phyloP scores from a whole-genome alignment of 179 eudicot genomes.

The Amaranthus tricolor region DNA sequence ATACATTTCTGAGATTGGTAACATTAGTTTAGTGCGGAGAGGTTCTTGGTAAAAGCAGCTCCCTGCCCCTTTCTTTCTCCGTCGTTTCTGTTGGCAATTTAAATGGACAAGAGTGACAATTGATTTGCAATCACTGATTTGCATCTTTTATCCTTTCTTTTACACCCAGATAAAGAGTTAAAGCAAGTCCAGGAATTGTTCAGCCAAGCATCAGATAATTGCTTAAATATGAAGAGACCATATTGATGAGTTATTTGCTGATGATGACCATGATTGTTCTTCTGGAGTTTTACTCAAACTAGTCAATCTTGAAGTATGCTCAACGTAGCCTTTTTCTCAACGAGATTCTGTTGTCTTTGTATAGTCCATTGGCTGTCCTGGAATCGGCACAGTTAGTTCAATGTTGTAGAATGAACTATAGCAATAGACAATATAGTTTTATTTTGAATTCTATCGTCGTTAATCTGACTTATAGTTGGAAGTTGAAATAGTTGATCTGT shows the following conservation, averaged over 20 bases:
- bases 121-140: not conserved
- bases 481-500: not conserved
- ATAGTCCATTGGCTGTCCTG: not conserved
- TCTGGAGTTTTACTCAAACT: not conserved
- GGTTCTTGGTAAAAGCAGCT: no score
- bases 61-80: not conserved
- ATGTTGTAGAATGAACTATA: not conserved
- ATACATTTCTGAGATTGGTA: no score
- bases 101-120: not conserved
- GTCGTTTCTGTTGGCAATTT: not conserved
- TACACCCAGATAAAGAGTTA: constrained; percentile 64
- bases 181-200: constrained; percentile 89
- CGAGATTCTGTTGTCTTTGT: not conserved
- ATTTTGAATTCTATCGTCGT: not conserved
- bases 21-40: no score
- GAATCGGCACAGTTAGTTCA: not conserved
- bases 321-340: not conserved
- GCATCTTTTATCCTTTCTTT: not conserved
- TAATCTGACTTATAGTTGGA: not conserved
- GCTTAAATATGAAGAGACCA: constrained; percentile 74
- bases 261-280: not conserved
- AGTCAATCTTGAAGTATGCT: not conserved
- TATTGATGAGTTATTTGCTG: constrained; percentile 27
- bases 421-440: not conserved
- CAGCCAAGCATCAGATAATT: constrained; percentile 74